A percentile compares a stretch with the other conserved stretches of the same genome.
Evolutionary conservation across 208 protist genomes (phyloP).

Genomic region (Trypanosoma vivax): DNA sequence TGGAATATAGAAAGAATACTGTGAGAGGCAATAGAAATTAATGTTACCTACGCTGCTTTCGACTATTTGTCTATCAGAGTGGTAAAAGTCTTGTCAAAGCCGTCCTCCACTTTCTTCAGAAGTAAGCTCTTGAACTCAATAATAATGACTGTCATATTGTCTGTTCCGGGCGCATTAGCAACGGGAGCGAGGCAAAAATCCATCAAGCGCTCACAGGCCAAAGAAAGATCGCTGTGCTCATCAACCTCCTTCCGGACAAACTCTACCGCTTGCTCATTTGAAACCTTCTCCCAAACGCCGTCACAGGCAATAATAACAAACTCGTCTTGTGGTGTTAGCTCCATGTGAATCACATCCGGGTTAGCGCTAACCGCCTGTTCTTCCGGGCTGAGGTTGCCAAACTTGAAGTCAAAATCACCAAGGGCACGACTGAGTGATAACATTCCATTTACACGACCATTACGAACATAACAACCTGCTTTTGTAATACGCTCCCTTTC

Average conservation of each 20-base stretch:
- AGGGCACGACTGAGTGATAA: constrained; percentile 93
- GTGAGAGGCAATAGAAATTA: neutral
- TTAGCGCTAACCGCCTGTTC: constrained; percentile 67
- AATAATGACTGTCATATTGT: constrained; percentile 91
- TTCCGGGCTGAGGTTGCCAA: constrained; percentile 59
- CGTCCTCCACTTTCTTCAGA: constrained; percentile 66
- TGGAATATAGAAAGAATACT: too few relatives aligned
- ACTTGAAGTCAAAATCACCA: constrained; percentile 92
- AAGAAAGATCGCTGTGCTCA: constrained; percentile 74
- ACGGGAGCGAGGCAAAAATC: constrained; percentile 67
- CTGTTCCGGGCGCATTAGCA: constrained; percentile 64
- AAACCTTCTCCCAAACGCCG: constrained; percentile 91
- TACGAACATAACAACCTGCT: constrained; percentile 87
- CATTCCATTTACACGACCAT: constrained; percentile 90
- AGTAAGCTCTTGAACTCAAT: constrained; percentile 87
- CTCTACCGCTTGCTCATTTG: constrained; percentile 82
- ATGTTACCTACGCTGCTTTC: constrained; percentile 1
- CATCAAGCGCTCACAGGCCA: constrained; percentile 84
- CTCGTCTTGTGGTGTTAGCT: constrained; percentile 78
- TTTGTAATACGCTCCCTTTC: constrained; percentile 84
- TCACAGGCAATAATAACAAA: constrained; percentile 92
- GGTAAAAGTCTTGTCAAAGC: constrained; percentile 20
- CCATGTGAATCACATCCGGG: constrained; percentile 68
- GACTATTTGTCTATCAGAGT: constrained; percentile 1
- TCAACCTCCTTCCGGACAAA: constrained; percentile 85